Base-by-base conservation (phyloP, 371 early-diverging fungal species). In the Amoeboaphelidium occidentale region DNA sequence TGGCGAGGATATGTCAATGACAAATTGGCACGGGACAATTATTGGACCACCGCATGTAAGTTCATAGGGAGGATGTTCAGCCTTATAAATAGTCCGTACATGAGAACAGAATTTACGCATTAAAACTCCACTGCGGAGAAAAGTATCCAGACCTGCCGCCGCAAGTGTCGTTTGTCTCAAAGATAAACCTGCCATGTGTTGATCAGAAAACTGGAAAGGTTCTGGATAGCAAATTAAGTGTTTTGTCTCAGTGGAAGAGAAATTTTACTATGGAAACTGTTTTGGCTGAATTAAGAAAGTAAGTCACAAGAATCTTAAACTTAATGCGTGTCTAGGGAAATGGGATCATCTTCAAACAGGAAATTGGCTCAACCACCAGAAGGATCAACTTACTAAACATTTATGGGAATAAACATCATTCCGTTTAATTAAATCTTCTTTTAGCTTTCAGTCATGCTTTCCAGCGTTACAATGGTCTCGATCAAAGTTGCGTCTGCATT, bases 21-120 rank as follows among this genome's bases (percentile, higher is more conserved):
- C 75, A 45, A 66, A 75, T 53, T 96, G 96, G 96, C 78, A 86
- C 56, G 96, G 86, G 4, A 90, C 93, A 44, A 91, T 96, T 58
- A 75, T 96, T 47, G 93, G 94, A n/a, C 85, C 91, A 23, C 70
- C 74, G 52, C 75, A 84, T 59, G 91, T 88, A 75, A 62, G 72
- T 45, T 13, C 20, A 4, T 6, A 10, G 6, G 39, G 39, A 32
- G 39, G 6, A 17, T 10, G 17, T 32, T 17, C 17, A 32, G 6
- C 6, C 39, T 10, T n/a, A 17, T 26, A 20, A 22, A 2, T 43
- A 90, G 90, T 76, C 87, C 23, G 76, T 78, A 24, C 88, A 87
- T 56, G 89, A 92, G 61, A 89, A 87, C 69, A 74, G 92, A 28
- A 89, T 94, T 53, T 91, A 92, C 66, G 72, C 74, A 53, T 68